Evolutionary conservation across 2,329 filamentous ascomycete genomes (phyloP), one percentile per base, ranked within the genome.

Genomic region (Microsporum canis): DNA sequence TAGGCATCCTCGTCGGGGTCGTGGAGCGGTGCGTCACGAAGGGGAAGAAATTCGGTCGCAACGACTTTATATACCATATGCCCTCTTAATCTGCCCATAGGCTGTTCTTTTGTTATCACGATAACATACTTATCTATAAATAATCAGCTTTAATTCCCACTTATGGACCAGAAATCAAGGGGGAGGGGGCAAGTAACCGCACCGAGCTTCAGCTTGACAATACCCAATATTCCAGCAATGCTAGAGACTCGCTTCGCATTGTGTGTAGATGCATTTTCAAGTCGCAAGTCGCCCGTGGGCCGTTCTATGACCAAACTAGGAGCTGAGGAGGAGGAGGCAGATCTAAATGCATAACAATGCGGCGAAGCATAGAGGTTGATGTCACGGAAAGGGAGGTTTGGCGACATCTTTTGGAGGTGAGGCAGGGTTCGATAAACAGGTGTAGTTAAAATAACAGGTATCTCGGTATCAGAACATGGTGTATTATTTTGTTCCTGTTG

Each of bases 1-100:
- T 96, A 97, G 67, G 85, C 88, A 75, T 97, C 92, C 79, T 99
- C 94, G 72, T 99, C 94, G 51, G 87, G 84, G 71, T 99, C 94
- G 75, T 88, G 89, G 64, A 97, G 84, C 66, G 89, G 87, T 66
- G 90, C 88, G 77, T 97, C 94, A 75, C 91, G 90, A 72, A 99
- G 84, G 53, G 94, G 91, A 39, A 99, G 82, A 73, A 99, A 90
- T 71, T 99, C 94, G 65, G 92, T 96, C 12, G 89, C 82, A 67
- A 89, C 80, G 67, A 99, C 84, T 75, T 90, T 95, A 82, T 97
- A 97, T 33, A 97, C 85, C 85, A 94, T 95, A 75, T 99, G 90
- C 65, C 94, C 94, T 76, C 92, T 94, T 67, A 99, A 82, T 61
- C 91, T 85, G 63, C 92, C 94, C 75, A 97, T 85, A 41, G 91